Evolutionary conservation across 2,329 filamentous ascomycete genomes (phyloP).

Genomic region (Fonsecaea pugnacius): DNA sequence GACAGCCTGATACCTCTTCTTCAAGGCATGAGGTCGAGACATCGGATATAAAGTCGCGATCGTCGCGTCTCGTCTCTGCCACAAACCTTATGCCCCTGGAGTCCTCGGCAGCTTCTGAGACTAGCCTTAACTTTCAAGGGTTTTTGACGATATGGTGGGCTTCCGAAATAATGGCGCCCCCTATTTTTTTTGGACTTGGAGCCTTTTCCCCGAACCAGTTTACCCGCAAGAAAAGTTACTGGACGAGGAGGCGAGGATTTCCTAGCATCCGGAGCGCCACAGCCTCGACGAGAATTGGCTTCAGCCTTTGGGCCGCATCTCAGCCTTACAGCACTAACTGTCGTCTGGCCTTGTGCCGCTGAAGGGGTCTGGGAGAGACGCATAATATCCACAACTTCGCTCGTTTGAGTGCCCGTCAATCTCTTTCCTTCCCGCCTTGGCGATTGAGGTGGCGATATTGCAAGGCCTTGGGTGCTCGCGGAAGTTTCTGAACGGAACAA

Average conservation of each 20-base stretch:
- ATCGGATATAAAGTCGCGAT: slow-evolving; percentile 1
- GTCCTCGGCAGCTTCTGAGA: slow-evolving; percentile 5
- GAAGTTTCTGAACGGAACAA: not conserved
- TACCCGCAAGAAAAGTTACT: not conserved
- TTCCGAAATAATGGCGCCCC: slow-evolving; percentile 6
- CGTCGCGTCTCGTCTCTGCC: slow-evolving; percentile 2
- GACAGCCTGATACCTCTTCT: not conserved
- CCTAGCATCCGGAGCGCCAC: slow-evolving; percentile 16
- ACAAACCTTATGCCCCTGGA: slow-evolving; percentile 13
- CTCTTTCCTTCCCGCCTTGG: not conserved
- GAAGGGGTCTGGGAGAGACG: not conserved
- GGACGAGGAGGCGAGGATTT: slow-evolving; percentile 16
- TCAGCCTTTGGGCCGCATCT: not conserved
- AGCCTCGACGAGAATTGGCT: not conserved
- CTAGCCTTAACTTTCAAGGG: not conserved
- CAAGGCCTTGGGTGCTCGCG: not conserved
- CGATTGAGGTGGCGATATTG: not conserved
- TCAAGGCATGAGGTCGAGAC: not conserved
- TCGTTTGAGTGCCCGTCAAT: not conserved
- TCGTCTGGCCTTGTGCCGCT: not conserved
- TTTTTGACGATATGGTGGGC: slow-evolving; percentile 1
- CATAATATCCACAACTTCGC: not conserved
- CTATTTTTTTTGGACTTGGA: not conserved
- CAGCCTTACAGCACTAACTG: slow-evolving; percentile 3
- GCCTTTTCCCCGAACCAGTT: not conserved